Base-by-base conservation (phyloP, 1,284 basidiomycete genomes). In the Inonotus obliquus region DNA sequence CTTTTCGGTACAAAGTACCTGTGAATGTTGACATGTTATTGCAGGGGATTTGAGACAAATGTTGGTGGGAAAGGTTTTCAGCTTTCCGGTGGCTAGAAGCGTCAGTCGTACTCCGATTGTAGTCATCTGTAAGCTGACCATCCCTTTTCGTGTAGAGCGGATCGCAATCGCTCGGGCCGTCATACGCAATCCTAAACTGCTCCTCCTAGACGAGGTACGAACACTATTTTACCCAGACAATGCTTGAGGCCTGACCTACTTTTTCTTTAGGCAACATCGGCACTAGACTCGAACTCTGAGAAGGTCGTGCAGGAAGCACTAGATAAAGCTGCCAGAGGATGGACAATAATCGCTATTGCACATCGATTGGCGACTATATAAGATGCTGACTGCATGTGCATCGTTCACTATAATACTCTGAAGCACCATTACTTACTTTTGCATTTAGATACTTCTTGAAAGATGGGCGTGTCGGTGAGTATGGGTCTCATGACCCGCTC, bases 141-240 rank as follows among this genome's bases (percentile, higher is more conserved):
- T 41, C 35, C 38, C 44, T 47, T 13, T 64, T 63, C 54, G 47
- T 52, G 32, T 63, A 87, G 90, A 96, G 81, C 93, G 96, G 71
- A 95, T 99, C 69, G 95, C 96, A 41, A 98, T 99, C 68, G 96
- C 96, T 1, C 89, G 96, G 66, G 96, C 94, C 13, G 80, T 99
- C n/a, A 83, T 99, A 55, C 85, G 96, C 6, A 94, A 98, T 70
- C 96, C 96, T 41, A 94, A 93, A 74, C 90, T 98, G 27, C 79
- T 98, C 41, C 77, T 98, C 21, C 79, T 96, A 62, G 92, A 95
- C 71, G 92, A 96, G 76, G 32, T 32, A 32, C 9, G 32, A 9
- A 9, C 9, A 32, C 9, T 4, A 32, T 32, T 32, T 9, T 9
- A 4, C 32, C 32, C 32, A 32, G 9, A 9, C 32, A 4, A 32